Percentiles rank a stretch among this genome's conserved stretches.
Conservation (phyloP, 1,284 basidiomycete genomes). For the Austroboletus niveus region DNA sequence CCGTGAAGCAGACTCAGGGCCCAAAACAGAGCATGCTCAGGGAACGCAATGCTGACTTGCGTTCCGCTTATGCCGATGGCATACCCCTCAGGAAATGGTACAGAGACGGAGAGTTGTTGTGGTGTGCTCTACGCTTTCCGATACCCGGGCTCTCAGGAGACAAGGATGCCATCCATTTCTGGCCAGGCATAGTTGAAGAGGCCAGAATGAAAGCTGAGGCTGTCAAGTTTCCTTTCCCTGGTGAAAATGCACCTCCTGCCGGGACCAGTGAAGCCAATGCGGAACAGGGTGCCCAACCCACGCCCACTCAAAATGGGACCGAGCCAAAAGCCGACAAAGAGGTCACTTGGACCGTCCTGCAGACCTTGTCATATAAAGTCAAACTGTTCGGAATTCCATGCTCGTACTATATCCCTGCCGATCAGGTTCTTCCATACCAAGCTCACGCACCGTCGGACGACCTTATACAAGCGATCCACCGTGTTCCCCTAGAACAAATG, state of each 20-base stretch:
- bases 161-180: constrained; percentile 54
- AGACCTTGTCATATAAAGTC: constrained; percentile 59
- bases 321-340: constrained; percentile 11
- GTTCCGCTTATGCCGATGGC: constrained; percentile 44
- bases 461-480: constrained; percentile 48
- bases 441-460: constrained; percentile 53
- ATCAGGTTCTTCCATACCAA: constrained; percentile 67
- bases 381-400: constrained; percentile 58
- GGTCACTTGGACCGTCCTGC: constrained; percentile 55
- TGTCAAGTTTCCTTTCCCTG: constrained; percentile 11
- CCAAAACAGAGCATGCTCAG: constrained; percentile 50
- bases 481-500: constrained; percentile 44
- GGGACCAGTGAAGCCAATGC: neutral
- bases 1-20: constrained; percentile 37
- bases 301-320: constrained; percentile 9
- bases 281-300: neutral
- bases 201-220: constrained; percentile 44
- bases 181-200: constrained; percentile 71
- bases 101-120: constrained; percentile 69
- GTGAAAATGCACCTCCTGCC: constrained; percentile 6
- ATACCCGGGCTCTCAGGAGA: constrained; percentile 42
- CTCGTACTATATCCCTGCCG: constrained; percentile 46
- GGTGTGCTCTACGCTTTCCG: constrained; percentile 59
- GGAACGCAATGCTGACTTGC: constrained; percentile 60
- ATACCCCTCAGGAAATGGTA: constrained; percentile 50